Percentiles rank a stretch among this genome's conserved stretches.
phyloP scores from a whole-genome alignment of 2,329 filamentous ascomycete genomes.

The Venturia effusa region DNA sequence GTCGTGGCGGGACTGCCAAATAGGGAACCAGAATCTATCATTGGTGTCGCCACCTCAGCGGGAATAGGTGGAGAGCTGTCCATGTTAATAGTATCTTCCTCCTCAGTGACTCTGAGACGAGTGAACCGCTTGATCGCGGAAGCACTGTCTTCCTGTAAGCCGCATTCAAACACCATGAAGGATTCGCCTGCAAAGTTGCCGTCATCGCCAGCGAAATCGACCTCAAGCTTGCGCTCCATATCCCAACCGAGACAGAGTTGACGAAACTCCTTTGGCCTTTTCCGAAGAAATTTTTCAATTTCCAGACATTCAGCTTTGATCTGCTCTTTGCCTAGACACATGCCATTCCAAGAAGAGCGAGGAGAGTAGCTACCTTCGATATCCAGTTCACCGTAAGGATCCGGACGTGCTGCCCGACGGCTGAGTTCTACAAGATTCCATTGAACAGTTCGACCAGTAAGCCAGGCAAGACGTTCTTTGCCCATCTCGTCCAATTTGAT shows the following conservation, averaged over 20 bases:
- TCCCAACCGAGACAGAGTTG: conserved; percentile 78
- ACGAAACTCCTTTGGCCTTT: conserved; percentile 68
- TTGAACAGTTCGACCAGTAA: conserved; percentile 62
- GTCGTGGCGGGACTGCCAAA: conserved; percentile 1
- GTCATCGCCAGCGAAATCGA: conserved; percentile 81
- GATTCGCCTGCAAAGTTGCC: conserved; percentile 65
- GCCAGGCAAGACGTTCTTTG: conserved; percentile 61
- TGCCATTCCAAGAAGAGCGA: conserved; percentile 61
- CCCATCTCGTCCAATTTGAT: conserved; percentile 40
- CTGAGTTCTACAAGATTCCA: conserved; percentile 77
- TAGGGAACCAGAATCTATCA: conserved; percentile 1
- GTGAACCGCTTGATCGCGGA: conserved; percentile 47
- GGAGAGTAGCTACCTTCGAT: conserved; percentile 70
- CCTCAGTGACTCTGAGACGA: conserved; percentile 35
- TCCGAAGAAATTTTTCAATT: conserved; percentile 64
- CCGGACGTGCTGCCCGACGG: conserved; percentile 57
- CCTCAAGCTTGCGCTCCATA: conserved; percentile 74
- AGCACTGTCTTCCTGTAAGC: conserved; percentile 47
- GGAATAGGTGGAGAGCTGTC: conserved; percentile 6
- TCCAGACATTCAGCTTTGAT: conserved; percentile 66
- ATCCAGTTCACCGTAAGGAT: conserved; percentile 60
- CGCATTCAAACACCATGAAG: conserved; percentile 64
- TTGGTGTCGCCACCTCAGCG: neutral
- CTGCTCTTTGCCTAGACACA: conserved; percentile 61
- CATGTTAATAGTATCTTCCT: conserved; percentile 3